phyloP scores from a whole-genome alignment of 148 eudicot genomes.

The Limonium bicolor region DNA sequence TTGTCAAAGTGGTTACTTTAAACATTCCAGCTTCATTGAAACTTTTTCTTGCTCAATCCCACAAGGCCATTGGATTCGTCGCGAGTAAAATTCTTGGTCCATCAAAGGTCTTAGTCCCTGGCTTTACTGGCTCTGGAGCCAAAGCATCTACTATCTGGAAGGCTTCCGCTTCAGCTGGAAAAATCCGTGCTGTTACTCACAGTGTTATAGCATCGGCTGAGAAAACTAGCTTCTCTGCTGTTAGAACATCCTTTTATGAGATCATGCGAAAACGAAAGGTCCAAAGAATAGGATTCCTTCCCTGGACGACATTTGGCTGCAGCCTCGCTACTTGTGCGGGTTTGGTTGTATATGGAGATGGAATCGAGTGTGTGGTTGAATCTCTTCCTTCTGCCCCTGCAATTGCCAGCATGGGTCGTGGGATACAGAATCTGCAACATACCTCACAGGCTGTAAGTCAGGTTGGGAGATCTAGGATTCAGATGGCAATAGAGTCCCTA shows the following conservation, averaged over 20 bases:
- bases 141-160: slow-evolving; percentile 42
- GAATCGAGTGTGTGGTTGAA: slow-evolving; percentile 80
- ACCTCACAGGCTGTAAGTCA: slow-evolving; percentile 34
- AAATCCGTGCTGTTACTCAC: slow-evolving; percentile 59
- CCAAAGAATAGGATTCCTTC: slow-evolving; percentile 48
- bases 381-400: slow-evolving; percentile 60
- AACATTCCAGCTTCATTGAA: slow-evolving; percentile 60
- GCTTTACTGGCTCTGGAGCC: slow-evolving; percentile 42
- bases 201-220: slow-evolving; percentile 81
- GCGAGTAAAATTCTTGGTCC: slow-evolving; percentile 54
- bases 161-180: slow-evolving; percentile 73
- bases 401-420: slow-evolving; percentile 66
- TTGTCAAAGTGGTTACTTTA: slow-evolving; percentile 41
- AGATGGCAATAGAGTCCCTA: slow-evolving; percentile 63
- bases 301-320: slow-evolving; percentile 85
- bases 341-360: slow-evolving; percentile 57
- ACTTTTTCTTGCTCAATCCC: slow-evolving; percentile 44
- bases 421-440: slow-evolving; percentile 39
- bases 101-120: slow-evolving; percentile 41
- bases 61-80: slow-evolving; percentile 40
- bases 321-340: slow-evolving; percentile 73
- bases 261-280: slow-evolving; percentile 75
- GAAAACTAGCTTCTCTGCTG: slow-evolving; percentile 77
- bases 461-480: slow-evolving; percentile 43
- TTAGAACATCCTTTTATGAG: slow-evolving; percentile 86